Conservation (phyloP, 495 filamentous ascomycete species). For the Aspergillus funiculosus region DNA sequence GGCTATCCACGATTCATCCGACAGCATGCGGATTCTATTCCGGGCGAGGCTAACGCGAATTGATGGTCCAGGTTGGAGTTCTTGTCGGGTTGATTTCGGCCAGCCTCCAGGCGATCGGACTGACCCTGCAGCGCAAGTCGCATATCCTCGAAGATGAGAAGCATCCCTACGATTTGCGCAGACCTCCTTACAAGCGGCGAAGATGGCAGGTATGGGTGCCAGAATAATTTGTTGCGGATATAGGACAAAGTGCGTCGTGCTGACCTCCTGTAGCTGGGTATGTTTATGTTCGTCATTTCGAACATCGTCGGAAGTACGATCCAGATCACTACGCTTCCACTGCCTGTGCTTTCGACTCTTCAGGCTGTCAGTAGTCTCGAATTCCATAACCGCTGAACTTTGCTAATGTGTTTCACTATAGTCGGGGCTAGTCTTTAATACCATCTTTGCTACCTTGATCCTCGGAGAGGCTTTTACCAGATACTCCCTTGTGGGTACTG, state of each 20-base stretch:
- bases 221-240: not conserved
- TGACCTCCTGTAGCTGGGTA: constrained; percentile 57
- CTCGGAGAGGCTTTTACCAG: constrained; percentile 90
- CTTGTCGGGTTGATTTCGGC: constrained; percentile 89
- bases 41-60: constrained; percentile 11
- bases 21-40: not conserved
- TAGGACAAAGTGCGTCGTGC: not conserved
- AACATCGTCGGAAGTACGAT: constrained; percentile 94
- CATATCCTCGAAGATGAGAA: constrained; percentile 97
- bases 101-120: constrained; percentile 85
- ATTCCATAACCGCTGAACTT: not conserved
- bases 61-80: constrained; percentile 66
- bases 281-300: constrained; percentile 92
- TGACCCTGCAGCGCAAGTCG: constrained; percentile 98
- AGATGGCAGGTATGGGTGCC: constrained; percentile 71
- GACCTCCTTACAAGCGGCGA: constrained; percentile 84
- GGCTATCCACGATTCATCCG: not conserved
- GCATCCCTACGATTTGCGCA: constrained; percentile 64
- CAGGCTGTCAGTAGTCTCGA: constrained; percentile 60
- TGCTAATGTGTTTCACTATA: constrained; percentile 22
- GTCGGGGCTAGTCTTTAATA: constrained; percentile 96
- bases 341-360: constrained; percentile 90
- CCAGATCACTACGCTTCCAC: constrained; percentile 92
- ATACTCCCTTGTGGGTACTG: constrained; percentile 81
- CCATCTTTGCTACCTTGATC: constrained; percentile 89